A percentile compares a stretch with the other conserved stretches of the same genome.
Conservation (phyloP, 805 yeast species). For the Candida manassasensis region DNA sequence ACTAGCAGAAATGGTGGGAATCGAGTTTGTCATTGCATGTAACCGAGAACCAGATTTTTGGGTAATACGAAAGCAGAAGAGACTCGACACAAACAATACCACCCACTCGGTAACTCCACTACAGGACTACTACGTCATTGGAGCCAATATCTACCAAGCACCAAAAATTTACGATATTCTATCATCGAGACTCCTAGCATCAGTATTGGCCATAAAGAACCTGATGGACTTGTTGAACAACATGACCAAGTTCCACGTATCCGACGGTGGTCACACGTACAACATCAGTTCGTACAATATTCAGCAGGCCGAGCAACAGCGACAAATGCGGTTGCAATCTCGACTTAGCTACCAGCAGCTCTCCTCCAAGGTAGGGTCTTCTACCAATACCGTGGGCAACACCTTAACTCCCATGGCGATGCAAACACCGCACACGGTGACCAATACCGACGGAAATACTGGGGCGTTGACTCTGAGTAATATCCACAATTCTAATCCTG, state of each 20-base stretch:
- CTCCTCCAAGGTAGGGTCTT: slow-evolving; percentile 5
- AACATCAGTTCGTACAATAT: slow-evolving; percentile 3
- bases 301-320: neutral
- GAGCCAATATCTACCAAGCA: slow-evolving; percentile 89
- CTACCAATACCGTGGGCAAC: slow-evolving; percentile 3
- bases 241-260: slow-evolving; percentile 28
- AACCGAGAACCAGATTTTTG: slow-evolving; percentile 89
- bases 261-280: slow-evolving; percentile 31
- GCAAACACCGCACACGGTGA: slow-evolving; percentile 15
- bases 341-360: neutral
- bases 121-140: slow-evolving; percentile 82
- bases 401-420: slow-evolving; percentile 7
- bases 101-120: slow-evolving; percentile 46
- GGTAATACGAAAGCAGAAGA: slow-evolving; percentile 78
- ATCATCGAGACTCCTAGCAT: slow-evolving; percentile 55
- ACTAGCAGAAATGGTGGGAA: slow-evolving; percentile 73
- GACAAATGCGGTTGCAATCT: neutral
- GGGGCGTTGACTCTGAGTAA: slow-evolving; percentile 4
- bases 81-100: slow-evolving; percentile 30
- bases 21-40: slow-evolving; percentile 73
- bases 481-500: slow-evolving; percentile 7
- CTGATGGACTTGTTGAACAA: slow-evolving; percentile 29
- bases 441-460: slow-evolving; percentile 5
- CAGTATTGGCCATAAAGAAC: slow-evolving; percentile 31
- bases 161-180: slow-evolving; percentile 72